Percentiles rank a stretch among this genome's conserved stretches.
Conservation (phyloP, 441 rosid genomes). For the Capsella rubella region DNA sequence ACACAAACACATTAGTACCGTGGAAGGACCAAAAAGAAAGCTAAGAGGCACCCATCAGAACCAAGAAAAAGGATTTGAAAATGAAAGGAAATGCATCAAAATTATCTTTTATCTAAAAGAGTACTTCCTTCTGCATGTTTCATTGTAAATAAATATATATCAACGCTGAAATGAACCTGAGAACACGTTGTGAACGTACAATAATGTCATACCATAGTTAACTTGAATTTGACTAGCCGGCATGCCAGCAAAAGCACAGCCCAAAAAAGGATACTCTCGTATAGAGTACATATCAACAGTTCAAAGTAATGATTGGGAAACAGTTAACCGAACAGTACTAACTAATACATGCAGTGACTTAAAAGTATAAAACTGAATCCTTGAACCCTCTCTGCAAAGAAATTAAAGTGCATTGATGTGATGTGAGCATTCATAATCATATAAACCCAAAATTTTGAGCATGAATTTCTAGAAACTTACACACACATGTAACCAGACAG, state of each 20-base stretch:
- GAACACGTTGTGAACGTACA: neutral
- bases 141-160: neutral
- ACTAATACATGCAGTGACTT: slow-evolving; percentile 13
- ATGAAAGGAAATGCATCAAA: slow-evolving; percentile 9
- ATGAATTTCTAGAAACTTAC: neutral
- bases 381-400: neutral
- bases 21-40: slow-evolving; percentile 2
- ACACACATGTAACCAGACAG: neutral
- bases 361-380: slow-evolving; percentile 5
- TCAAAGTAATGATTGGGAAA: neutral
- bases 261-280: slow-evolving; percentile 5
- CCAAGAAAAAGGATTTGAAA: slow-evolving; percentile 21
- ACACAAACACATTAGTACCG: slow-evolving; percentile 12
- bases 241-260: slow-evolving; percentile 6
- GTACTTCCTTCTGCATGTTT: neutral
- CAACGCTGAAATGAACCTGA: slow-evolving; percentile 5
- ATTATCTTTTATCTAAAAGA: neutral
- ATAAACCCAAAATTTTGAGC: neutral
- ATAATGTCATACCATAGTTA: neutral
- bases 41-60: slow-evolving; percentile 16
- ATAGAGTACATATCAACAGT: neutral
- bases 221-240: slow-evolving; percentile 20
- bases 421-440: neutral
- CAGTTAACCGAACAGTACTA: neutral
- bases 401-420: neutral